These are phyloP conservation scores for Styphnolobium japonicum DNA, from an alignment of 306 rosid species.

Conservation along the genomic window DNA sequence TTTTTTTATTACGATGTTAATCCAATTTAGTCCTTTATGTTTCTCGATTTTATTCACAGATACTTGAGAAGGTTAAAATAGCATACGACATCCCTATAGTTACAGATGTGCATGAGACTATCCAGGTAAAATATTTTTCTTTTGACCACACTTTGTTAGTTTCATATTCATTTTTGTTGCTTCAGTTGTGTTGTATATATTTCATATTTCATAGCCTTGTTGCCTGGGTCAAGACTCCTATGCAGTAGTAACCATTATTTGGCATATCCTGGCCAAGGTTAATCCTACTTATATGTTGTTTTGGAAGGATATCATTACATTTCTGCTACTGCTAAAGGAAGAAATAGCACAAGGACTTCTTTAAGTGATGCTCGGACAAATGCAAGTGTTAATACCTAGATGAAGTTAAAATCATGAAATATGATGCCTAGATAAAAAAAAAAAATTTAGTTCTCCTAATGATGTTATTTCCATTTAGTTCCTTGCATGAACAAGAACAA, in stretches of 20 bases:
- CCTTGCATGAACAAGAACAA: too few relatives aligned
- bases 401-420: background rate
- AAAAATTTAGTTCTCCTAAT: too few relatives aligned
- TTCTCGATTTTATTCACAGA: conserved; percentile 42
- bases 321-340: background rate
- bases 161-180: background rate
- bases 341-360: background rate
- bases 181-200: background rate
- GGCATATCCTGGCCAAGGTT: background rate
- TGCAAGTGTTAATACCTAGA: background rate
- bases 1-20: background rate
- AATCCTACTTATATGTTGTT: background rate
- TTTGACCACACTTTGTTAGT: background rate
- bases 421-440: background rate
- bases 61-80: conserved; percentile 89
- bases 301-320: background rate
- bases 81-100: conserved; percentile 84
- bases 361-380: background rate
- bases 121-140: conserved; percentile 53
- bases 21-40: background rate
- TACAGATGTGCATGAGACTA: conserved; percentile 85
- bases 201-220: conserved; percentile 15
- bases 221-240: background rate
- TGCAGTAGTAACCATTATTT: background rate
- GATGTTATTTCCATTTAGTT: too few relatives aligned